These are phyloP conservation scores for Yamadazyma atmosphaerica DNA, from an alignment of 1,139 yeast genomes.

Conservation along the genomic window DNA sequence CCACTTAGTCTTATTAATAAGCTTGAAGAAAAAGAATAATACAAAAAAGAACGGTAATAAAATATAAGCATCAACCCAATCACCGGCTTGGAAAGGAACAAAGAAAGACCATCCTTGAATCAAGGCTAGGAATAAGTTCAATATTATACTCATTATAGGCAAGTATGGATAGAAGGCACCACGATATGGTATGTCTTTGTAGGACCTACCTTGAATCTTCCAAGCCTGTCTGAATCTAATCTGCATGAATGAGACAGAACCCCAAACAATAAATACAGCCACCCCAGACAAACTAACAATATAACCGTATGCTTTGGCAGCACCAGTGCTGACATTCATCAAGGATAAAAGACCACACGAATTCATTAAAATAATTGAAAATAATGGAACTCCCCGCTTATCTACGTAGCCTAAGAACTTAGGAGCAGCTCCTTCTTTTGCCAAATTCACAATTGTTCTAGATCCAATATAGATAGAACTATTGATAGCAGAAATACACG, in stretches of 20 bases:
- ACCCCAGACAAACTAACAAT: constrained; percentile 58
- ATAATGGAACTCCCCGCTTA: constrained; percentile 50
- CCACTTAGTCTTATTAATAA: constrained; percentile 45
- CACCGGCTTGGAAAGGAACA: constrained; percentile 58
- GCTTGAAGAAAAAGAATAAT: constrained; percentile 30
- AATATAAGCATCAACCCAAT: constrained; percentile 66
- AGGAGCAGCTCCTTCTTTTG: constrained; percentile 53
- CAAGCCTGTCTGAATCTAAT: constrained; percentile 53
- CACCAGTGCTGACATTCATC: constrained; percentile 52
- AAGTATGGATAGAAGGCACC: constrained; percentile 55
- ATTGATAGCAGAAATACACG: constrained; percentile 56
- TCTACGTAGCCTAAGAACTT: constrained; percentile 41
- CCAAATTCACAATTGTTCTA: constrained; percentile 51
- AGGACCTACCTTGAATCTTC: constrained; percentile 42
- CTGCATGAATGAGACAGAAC: constrained; percentile 50
- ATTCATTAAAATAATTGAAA: constrained; percentile 50
- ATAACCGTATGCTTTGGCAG: constrained; percentile 52
- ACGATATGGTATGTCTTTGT: constrained; percentile 53
- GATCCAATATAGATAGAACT: constrained; percentile 54
- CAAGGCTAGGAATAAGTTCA: constrained; percentile 55
- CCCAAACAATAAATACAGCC: constrained; percentile 59
- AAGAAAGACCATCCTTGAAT: constrained; percentile 72
- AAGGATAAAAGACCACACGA: constrained; percentile 51
- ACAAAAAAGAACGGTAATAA: constrained; percentile 58
- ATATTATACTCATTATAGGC: constrained; percentile 50